Evolutionary conservation across 2,329 filamentous ascomycete species (phyloP), one percentile per base, ranked within the genome.

Genomic region (Alternaria gansuensis): DNA sequence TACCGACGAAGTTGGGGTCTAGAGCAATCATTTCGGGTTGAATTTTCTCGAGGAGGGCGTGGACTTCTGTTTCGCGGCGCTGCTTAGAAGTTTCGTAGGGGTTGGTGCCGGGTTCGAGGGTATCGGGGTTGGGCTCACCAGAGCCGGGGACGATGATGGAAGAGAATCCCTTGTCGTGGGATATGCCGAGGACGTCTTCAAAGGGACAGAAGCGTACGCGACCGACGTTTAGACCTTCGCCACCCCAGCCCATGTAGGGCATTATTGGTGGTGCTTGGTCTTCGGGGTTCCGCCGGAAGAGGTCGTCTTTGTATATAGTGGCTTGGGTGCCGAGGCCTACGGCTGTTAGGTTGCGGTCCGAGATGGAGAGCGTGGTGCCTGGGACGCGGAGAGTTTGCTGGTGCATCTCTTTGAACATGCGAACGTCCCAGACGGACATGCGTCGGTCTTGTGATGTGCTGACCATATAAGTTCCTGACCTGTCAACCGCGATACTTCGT

Each of bases 41-140:
- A 46, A 99, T 84, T 82, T 99, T 99, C 83, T 96, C 96, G 69
- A 99, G 87, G 64, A 99, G 84, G 11, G 86, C 84, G 82, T 91
- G 92, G 77, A 99, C 93, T 79, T 99, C 95, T 50, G 86, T 85
- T 79, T 99, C 95, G 78, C 96, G 93, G 71, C 95, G 87, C 81
- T 98, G 93, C 80, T 95, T 96, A 72, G 83, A 85, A 52, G 90
- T 97, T 81, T 98, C 95, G 84, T 94, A 98, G 33, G 95, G 95
- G 82, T 99, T 99, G 11, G 71, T 75, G 52, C 75, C 75, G 69
- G 89, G 84, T 78, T 99, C 95, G 53, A 97, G 83, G 3, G 93
- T 91, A 77, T 99, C 95, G 76, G 91, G 97, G 84, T 98, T 98
- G 75, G 95, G 88, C 78, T 99, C 95, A 62, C 95, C 95, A n/a